These are phyloP conservation scores for Gastrolobium bilobum DNA, from an alignment of 306 rosid genomes.

Conservation along the genomic window DNA sequence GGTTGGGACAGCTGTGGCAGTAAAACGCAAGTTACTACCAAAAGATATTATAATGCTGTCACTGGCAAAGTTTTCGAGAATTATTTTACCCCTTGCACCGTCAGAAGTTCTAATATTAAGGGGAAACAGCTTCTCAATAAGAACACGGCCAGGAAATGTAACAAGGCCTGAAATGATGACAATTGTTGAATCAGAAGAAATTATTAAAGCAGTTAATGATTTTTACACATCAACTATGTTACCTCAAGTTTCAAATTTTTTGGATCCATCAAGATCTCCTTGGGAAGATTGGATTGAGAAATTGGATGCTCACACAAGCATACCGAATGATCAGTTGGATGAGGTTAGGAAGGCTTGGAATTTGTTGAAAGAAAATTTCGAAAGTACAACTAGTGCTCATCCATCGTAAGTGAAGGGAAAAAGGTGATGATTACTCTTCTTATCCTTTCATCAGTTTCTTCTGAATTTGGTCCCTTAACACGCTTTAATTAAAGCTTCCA, in stretches of 20 bases:
- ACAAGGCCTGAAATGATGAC: constrained; percentile 78
- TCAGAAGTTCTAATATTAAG: constrained; percentile 80
- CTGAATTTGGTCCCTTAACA: constrained; percentile 24
- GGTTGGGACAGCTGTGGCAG: constrained; percentile 87
- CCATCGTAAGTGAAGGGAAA: constrained; percentile 37
- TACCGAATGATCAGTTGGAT: constrained; percentile 70
- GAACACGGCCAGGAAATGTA: constrained; percentile 70
- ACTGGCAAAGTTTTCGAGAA: constrained; percentile 77
- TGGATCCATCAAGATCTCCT: constrained; percentile 74
- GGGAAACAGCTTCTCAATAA: constrained; percentile 74
- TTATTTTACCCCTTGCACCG: constrained; percentile 85
- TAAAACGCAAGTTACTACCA: constrained; percentile 80
- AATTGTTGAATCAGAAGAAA: constrained; percentile 71
- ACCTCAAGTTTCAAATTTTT: constrained; percentile 72
- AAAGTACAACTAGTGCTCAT: constrained; percentile 35
- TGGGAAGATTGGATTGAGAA: constrained; percentile 89
- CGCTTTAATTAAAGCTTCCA: constrained; percentile 27
- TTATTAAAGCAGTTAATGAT: constrained; percentile 65
- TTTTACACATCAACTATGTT: constrained; percentile 75
- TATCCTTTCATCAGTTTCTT: constrained; percentile 20
- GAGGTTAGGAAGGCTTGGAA: constrained; percentile 78
- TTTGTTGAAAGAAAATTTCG: constrained; percentile 63
- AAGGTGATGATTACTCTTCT: constrained; percentile 42
- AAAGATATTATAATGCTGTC: constrained; percentile 70
- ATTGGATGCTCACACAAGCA: constrained; percentile 74